Conservation (phyloP, 2,329 filamentous ascomycete species). For the Penicillium sclerotigenum region DNA sequence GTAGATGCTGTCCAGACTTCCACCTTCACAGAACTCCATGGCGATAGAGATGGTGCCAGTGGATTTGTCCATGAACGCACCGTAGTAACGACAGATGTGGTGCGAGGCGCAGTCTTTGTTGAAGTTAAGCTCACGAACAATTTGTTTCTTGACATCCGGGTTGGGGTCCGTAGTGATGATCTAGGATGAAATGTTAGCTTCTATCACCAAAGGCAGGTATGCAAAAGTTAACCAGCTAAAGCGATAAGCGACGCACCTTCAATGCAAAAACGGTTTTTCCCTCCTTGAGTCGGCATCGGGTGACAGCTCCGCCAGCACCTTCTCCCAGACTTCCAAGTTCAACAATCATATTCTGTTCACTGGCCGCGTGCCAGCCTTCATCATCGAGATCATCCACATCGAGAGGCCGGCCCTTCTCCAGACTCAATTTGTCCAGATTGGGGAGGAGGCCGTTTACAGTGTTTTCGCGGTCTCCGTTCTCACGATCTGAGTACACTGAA, state of each 20-base stretch:
- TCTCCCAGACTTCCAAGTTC: conserved; percentile 90
- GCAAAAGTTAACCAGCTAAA: not conserved
- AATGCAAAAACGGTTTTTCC: conserved; percentile 94
- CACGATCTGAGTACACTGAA: conserved; percentile 76
- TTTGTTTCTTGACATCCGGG: conserved; percentile 97
- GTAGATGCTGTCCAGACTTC: conserved; percentile 94
- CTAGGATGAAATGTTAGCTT: conserved; percentile 47
- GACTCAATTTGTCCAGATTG: conserved; percentile 72
- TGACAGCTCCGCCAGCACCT: conserved; percentile 93
- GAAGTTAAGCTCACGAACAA: conserved; percentile 91
- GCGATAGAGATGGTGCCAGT: conserved; percentile 96
- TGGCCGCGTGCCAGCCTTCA: conserved; percentile 91
- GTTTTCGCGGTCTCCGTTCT: conserved; percentile 75
- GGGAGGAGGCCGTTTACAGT: conserved; percentile 74
- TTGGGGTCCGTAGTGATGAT: conserved; percentile 98
- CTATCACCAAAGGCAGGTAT: not conserved
- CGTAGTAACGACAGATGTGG: conserved; percentile 96
- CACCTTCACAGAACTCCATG: conserved; percentile 98
- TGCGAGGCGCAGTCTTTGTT: conserved; percentile 96
- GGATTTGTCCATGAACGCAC: conserved; percentile 93
- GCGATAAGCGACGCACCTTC: conserved; percentile 62
- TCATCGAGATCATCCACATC: conserved; percentile 96
- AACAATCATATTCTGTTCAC: conserved; percentile 79
- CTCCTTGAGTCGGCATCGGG: conserved; percentile 80
- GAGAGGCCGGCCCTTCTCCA: conserved; percentile 76